Base-by-base conservation (phyloP, 148 eudicot genomes). In the Persicaria tinctoria region DNA sequence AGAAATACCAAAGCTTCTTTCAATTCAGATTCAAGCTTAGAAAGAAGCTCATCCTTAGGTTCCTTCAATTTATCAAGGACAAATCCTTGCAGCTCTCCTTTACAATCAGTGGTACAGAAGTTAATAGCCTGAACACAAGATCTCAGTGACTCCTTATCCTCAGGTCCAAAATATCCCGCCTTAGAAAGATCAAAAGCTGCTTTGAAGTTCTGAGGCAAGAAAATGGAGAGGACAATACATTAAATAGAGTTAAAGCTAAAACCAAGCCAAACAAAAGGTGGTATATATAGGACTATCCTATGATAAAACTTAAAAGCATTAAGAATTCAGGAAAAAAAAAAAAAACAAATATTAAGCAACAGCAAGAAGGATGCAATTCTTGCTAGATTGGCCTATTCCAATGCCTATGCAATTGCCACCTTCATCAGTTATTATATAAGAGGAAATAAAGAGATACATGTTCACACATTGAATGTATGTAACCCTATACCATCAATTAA, bases 31-130 rank as follows among this genome's bases (percentile, higher is more conserved):
- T 87, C 90, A 54, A 95, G 84, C 81, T 89, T 92, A 59, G 74
- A 71, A 68, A 85, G 73, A 71, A 95, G 89, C 77, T 90, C 99
- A 75, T 92, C 93, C 75, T 92, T 91, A 60, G 92, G 84, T 79
- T 89, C 97, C 80, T 89, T 92, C 70, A 89, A 81, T 85, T 85
- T 88, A 80, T 78, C 89, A 80, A 78, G 87, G 50, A 93, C 91
- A 85, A 85, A 95, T 66, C 92, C 99, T 84, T 90, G 92, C 74
- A 92, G 79, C 79, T 95, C 99, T 74, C 99, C 99, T 75, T 78
- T 86, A 72, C 97, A 85, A 82, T 92, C 93, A 47, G 74, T 18
- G 20, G 83, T 78, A 82, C 92, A 95, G 79, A 87, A 92, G 85
- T 77, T 87, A 48, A 92, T 73, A 76, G 96, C 92, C 76, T 85